Conservation (phyloP, 306 rosid genomes). For the Nissolia schottii region DNA sequence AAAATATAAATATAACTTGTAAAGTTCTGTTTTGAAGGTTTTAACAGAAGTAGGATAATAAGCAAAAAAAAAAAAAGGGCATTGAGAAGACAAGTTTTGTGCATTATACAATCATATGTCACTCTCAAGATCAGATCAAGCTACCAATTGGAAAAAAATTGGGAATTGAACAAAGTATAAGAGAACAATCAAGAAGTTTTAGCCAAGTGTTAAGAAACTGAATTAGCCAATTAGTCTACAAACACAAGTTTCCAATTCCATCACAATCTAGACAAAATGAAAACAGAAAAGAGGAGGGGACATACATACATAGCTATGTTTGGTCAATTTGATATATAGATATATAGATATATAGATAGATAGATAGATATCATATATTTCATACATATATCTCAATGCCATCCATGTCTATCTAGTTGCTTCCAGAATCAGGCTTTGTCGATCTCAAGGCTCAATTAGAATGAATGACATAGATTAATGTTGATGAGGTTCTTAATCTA, state of each 20-base stretch:
- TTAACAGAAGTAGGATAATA: background rate
- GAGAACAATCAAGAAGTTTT: background rate
- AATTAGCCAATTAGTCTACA: constrained; percentile 32
- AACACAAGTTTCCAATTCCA: constrained; percentile 24
- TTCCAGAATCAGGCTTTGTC: background rate
- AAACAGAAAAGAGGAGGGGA: constrained; percentile 21
- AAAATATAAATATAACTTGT: background rate
- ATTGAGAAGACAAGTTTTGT: constrained; percentile 16
- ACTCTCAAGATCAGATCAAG: background rate
- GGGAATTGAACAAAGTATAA: background rate
- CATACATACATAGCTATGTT: background rate
- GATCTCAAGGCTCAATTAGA: background rate
- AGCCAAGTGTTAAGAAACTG: constrained; percentile 6
- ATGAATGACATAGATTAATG: background rate
- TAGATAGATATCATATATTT: no score
- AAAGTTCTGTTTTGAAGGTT: background rate
- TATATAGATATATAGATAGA: no score
- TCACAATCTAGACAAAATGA: background rate
- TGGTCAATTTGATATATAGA: constrained; percentile 11
- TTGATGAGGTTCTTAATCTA: background rate
- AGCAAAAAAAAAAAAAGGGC: background rate
- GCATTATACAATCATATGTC: background rate
- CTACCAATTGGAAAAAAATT: background rate
- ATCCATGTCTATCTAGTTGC: background rate
- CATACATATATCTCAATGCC: no score